Percentiles rank a stretch among this genome's conserved stretches.
phyloP scores from a whole-genome alignment of 1,139 yeast genomes.

The Hansenula lynferdii region DNA sequence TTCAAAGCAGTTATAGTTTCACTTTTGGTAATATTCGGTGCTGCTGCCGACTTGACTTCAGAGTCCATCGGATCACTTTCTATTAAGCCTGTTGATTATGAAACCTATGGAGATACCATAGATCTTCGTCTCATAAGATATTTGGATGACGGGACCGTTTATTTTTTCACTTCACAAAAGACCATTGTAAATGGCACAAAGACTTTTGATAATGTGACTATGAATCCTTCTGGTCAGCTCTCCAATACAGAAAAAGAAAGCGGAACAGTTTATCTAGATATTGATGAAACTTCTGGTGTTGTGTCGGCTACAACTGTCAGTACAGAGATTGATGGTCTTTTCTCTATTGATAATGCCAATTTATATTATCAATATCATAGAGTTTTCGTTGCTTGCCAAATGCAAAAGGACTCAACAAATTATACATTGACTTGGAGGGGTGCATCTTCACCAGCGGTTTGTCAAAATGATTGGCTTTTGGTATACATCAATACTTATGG shows the following conservation, averaged over 20 bases:
- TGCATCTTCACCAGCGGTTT: constrained; percentile 15
- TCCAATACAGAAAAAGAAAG: constrained; percentile 1
- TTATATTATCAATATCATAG: constrained; percentile 15
- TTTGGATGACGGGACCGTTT: constrained; percentile 9
- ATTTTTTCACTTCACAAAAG: constrained; percentile 8
- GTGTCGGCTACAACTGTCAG: constrained; percentile 9
- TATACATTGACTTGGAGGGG: constrained; percentile 19
- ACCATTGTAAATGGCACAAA: constrained; percentile 4
- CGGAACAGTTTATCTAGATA: constrained; percentile 5
- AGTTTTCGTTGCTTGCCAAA: constrained; percentile 17
- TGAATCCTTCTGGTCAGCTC: constrained; percentile 11
- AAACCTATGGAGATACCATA: constrained; percentile 11
- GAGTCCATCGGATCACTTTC: constrained; percentile 11
- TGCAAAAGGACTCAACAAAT: constrained; percentile 2
- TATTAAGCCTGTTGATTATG: constrained; percentile 16
- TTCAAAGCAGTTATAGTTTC: not conserved
- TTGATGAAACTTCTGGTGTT: constrained; percentile 11
- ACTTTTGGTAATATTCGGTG: not conserved
- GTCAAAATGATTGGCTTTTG: constrained; percentile 14
- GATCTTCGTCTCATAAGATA: constrained; percentile 13
- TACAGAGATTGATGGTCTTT: constrained; percentile 11
- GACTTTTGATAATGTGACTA: constrained; percentile 8
- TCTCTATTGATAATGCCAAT: constrained; percentile 6
- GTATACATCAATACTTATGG: constrained; percentile 12
- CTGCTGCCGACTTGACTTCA: not conserved